Conservation (phyloP, 345 rosid genomes). For the Gossypium thurberi region DNA sequence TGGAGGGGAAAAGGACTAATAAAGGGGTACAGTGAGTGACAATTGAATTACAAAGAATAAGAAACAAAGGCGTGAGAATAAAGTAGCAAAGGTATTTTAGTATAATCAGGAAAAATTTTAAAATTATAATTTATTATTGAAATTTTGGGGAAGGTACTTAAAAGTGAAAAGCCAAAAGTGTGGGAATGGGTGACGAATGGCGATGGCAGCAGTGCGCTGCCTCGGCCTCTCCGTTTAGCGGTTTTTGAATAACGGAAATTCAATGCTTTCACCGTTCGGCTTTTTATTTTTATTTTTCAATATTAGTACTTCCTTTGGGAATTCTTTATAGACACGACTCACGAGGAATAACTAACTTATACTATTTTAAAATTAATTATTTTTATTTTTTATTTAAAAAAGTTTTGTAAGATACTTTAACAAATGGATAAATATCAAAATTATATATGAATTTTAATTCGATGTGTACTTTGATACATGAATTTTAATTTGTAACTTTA, state of each 20-base stretch:
- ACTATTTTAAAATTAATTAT: background rate
- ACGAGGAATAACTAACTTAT: background rate
- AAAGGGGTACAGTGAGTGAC: too few relatives aligned
- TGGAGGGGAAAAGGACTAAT: background rate
- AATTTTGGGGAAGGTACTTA: too few relatives aligned
- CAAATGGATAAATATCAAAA: too few relatives aligned
- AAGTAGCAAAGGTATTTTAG: too few relatives aligned
- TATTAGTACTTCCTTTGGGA: background rate
- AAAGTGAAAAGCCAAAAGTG: background rate
- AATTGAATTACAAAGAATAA: too few relatives aligned
- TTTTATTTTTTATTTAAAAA: background rate
- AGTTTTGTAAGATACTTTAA: too few relatives aligned
- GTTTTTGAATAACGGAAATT: background rate
- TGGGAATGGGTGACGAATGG: background rate
- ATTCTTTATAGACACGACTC: background rate
- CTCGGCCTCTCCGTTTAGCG: background rate
- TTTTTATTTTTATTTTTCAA: background rate
- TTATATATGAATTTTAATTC: too few relatives aligned
- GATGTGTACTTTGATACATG: rapidly evolving
- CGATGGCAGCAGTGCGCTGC: background rate
- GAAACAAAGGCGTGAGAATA: too few relatives aligned
- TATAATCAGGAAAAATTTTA: too few relatives aligned
- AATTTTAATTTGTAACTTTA: too few relatives aligned
- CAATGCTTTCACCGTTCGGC: background rate
- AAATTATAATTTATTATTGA: too few relatives aligned